Evolutionary conservation across 2,329 filamentous ascomycete species (phyloP).

Genomic region (Nemania diffusa): DNA sequence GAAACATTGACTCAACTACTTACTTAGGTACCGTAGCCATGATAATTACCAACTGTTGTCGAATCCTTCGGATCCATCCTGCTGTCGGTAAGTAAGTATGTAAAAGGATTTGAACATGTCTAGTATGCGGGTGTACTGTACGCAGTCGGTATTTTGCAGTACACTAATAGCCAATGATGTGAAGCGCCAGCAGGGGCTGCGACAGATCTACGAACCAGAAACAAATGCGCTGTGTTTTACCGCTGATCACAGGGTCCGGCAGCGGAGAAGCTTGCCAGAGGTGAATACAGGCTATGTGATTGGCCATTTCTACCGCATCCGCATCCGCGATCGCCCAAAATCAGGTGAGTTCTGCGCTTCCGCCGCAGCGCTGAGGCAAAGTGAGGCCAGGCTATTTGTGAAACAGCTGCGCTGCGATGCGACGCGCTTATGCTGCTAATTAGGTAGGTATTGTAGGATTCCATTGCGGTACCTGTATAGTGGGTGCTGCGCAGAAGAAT

Average conservation of each 20-base stretch:
- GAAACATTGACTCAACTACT: neutral
- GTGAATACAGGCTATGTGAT: conserved; percentile 23
- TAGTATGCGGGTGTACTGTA: too few species aligned
- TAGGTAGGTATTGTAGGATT: neutral
- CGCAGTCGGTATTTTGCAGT: too few species aligned
- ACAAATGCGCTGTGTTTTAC: conserved; percentile 44
- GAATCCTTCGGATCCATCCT: neutral
- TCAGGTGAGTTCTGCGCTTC: conserved; percentile 44
- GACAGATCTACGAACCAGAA: conserved; percentile 51
- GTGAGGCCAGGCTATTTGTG: conserved; percentile 41
- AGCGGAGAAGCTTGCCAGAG: conserved; percentile 21
- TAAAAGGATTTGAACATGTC: too few species aligned
- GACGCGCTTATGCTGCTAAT: conserved; percentile 2
- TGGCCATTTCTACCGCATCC: conserved; percentile 31
- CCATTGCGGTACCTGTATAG: neutral
- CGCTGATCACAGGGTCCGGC: conserved; percentile 33
- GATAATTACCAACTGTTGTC: neutral
- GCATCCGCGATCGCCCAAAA: conserved; percentile 45
- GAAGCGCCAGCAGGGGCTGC: conserved; percentile 40
- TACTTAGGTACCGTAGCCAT: neutral
- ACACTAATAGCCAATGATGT: conserved; percentile 22
- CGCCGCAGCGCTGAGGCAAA: conserved; percentile 40
- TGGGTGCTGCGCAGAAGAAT: neutral
- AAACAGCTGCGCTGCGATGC: conserved; percentile 37
- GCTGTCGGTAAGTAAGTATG: too few species aligned